These are phyloP conservation scores for Dioscorea dumetorum DNA, from an alignment of 106 monocot genomes.

Conservation along the genomic window DNA sequence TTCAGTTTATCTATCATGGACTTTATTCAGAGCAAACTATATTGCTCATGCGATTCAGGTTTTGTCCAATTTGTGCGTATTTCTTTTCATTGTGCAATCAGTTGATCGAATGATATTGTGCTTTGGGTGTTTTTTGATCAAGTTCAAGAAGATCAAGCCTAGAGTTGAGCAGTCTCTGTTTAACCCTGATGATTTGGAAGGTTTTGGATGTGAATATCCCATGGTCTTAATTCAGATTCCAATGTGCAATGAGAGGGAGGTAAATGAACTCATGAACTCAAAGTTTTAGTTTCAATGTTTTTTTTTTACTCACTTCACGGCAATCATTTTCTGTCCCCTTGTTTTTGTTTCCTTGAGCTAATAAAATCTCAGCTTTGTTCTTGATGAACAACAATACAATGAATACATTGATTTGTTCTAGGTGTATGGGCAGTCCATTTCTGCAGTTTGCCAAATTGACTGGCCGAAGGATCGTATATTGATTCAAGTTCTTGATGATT, in stretches of 20 bases:
- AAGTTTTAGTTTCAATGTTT: too few species aligned
- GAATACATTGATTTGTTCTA: conserved; percentile 11
- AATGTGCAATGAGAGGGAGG: conserved; percentile 68
- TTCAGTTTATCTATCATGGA: conserved; percentile 42
- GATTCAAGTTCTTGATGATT: conserved; percentile 78
- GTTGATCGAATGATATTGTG: conserved; percentile 41
- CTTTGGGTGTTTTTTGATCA: conserved; percentile 69
- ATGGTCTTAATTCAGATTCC: conserved; percentile 79
- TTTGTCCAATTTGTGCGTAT: conserved; percentile 42
- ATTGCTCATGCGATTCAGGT: conserved; percentile 31
- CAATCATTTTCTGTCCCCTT: too few species aligned
- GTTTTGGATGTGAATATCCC: conserved; percentile 21
- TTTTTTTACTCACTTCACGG: too few species aligned
- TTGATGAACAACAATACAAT: too few species aligned
- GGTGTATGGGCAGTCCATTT: conserved; percentile 77
- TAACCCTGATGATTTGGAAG: conserved; percentile 4
- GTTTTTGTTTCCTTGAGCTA: background rate
- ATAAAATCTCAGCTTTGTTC: background rate
- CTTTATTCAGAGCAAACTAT: conserved; percentile 32
- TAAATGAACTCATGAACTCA: conserved; percentile 2
- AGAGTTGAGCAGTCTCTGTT: conserved; percentile 11
- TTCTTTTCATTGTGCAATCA: conserved; percentile 54
- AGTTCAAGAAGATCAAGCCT: conserved; percentile 43
- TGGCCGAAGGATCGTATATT: conserved; percentile 53
- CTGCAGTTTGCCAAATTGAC: conserved; percentile 53